Base-by-base conservation (phyloP, 2,329 filamentous ascomycete genomes). In the Aphanoascus verrucosus region DNA sequence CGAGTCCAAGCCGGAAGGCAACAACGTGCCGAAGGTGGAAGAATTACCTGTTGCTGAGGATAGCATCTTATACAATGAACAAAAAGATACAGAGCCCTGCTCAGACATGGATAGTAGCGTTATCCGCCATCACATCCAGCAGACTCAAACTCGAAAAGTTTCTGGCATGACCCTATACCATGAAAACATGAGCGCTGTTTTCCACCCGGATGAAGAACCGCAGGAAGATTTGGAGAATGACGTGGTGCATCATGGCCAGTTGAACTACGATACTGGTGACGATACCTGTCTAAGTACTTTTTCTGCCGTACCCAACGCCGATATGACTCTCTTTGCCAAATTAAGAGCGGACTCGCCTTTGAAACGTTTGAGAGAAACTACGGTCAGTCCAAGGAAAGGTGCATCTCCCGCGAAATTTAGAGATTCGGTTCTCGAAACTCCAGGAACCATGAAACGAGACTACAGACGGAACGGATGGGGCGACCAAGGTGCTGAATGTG, bases 241-340 rank as follows among this genome's bases (percentile, higher is more conserved):
- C 44, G 47, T 58, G 11, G 54, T 60, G 34, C 59, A 57, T 23
- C 37, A 60, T 23, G 56, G 58, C 17, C 37, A 63, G 15, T 57
- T 61, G 11, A 58, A 61, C n/a, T 59, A 67, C 15, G 62, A 65
- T 45, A 56, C 62, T 7, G 69, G 69, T 61, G 69, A 73, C 54
- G 68, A 74, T 43, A 73, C 72, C 9, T 70, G 71, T 63, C 86
- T 94, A 66, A 95, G 88, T 73, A 82, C 79, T 11, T 96, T 96
- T 69, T 96, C 91, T 1, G 88, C 88, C 7, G 81, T 95, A 52
- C 88, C 88, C 5, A 75, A 76, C 52, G 66, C 73, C 15, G 88
- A 91, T 62, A 81, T 93, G 81, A 93, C 88, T 17, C 83, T 84
- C 62, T 88, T 94, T 63, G 84, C 87, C 7, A 83, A 82, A 58